These are phyloP conservation scores for Pseudocercospora eumusae DNA, from an alignment of 2,329 filamentous ascomycete species.

Conservation along the genomic window DNA sequence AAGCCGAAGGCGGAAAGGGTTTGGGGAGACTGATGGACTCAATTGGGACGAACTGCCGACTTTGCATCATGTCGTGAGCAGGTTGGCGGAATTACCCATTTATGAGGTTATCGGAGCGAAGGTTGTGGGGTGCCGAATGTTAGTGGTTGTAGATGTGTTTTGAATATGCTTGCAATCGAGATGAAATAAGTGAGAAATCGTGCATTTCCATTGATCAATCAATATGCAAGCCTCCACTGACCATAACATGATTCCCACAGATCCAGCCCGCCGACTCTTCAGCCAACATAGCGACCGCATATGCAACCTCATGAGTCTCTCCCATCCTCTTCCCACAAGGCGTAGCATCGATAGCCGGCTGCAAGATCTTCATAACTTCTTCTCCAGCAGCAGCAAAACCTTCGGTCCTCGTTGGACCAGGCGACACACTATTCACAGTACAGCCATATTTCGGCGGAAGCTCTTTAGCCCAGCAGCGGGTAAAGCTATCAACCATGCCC, in stretches of 20 bases:
- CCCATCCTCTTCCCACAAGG: not conserved
- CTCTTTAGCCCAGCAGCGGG: conserved; percentile 59
- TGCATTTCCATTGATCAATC: not conserved
- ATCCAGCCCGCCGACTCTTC: not conserved
- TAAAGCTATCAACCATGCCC: conserved; percentile 61
- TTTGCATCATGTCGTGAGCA: conserved; percentile 17
- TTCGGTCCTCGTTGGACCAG: conserved; percentile 59
- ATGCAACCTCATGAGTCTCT: not conserved
- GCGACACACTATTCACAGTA: conserved; percentile 61
- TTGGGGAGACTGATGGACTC: conserved; percentile 11
- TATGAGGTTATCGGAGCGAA: conserved; percentile 21
- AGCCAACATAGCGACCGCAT: conserved; percentile 47
- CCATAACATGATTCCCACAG: not conserved
- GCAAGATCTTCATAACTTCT: not conserved
- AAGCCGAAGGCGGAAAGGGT: conserved; percentile 12
- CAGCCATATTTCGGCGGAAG: conserved; percentile 54
- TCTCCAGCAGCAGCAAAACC: not conserved
- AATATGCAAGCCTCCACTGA: not conserved
- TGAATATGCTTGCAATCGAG: too few relatives aligned
- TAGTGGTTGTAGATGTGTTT: not conserved
- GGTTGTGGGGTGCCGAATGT: conserved; percentile 20
- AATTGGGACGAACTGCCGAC: conserved; percentile 22
- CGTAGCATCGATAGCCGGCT: not conserved
- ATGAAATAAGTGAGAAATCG: too few relatives aligned
- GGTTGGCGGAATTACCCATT: conserved; percentile 21